Base-by-base conservation (phyloP, 441 rosid species). In the Gossypium laxum region DNA sequence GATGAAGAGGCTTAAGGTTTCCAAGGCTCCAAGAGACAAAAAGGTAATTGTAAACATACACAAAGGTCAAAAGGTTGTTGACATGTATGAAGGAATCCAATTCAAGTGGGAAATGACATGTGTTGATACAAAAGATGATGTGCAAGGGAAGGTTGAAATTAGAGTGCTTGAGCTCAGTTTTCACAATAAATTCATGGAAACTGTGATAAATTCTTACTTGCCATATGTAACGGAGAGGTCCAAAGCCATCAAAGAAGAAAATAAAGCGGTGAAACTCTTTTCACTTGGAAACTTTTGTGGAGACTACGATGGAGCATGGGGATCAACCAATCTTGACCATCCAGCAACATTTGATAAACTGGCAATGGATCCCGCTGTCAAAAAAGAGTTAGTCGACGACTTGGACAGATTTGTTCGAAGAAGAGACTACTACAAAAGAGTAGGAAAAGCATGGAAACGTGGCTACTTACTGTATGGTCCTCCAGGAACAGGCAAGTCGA, bases 401-500 rank as follows among this genome's bases (percentile, higher is more conserved):
- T 68, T 82, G 69, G 82, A 78, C 61, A 78, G 78, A 22, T 83
- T 76, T 48, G 66, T 67, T 70, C 71, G 48, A 51, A 61, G 84
- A 26, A 76, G 70, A 38, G 71, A 76, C 2, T 76, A 72, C 69
- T 76, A 80, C 28, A 19, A 66, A n/a, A 65, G 73, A 67, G 77
- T 74, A 3, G 86, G 80, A 17, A 79, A 76, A 60, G 74, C 77
- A 5, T 76, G 83, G 80, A 82, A 78, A 58, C 74, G 80, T 10
- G 82, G 80, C 7, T 72, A 72, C 52, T 62, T 72, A 58, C 17
- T 79, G 12, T 54, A 57, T 26, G 74, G 80, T 0, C 77, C 77
- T 22, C 68, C 77, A 0, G 77, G 72, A 7, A 73, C 69, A 2
- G 72, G 77, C 1, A 73, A 77, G 50, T 77, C 80, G 17, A 69